phyloP scores from a whole-genome alignment of 2,329 filamentous ascomycete genomes.

The Cryphonectria nitschkei region DNA sequence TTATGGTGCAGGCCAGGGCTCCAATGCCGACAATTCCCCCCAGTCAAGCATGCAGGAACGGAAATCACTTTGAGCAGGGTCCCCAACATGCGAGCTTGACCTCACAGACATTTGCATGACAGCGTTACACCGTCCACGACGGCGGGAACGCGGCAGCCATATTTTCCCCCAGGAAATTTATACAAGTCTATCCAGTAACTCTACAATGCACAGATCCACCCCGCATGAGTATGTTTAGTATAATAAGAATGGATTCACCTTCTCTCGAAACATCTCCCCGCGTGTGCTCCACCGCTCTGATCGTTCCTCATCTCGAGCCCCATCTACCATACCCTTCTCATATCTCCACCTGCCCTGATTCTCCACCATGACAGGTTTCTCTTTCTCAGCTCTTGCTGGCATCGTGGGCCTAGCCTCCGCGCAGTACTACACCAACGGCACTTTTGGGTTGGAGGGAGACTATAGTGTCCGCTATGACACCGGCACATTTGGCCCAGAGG shows the following conservation, averaged over 20 bases:
- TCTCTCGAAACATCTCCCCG: not conserved
- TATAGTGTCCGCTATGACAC: constrained; percentile 12
- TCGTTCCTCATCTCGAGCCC: too few species aligned
- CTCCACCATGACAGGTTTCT: not conserved
- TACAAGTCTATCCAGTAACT: not conserved
- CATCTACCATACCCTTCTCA: not conserved
- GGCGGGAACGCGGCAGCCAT: not conserved
- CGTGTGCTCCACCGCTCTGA: not conserved
- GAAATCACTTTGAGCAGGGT: not conserved
- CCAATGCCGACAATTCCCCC: not conserved
- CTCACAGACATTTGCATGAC: not conserved
- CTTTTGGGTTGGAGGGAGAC: not conserved
- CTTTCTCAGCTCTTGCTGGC: not conserved
- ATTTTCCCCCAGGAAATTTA: not conserved
- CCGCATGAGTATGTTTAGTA: not conserved
- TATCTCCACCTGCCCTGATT: not conserved
- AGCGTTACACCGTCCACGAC: not conserved
- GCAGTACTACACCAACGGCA: constrained; percentile 4
- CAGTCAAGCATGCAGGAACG: constrained; percentile 3
- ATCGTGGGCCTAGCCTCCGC: not conserved
- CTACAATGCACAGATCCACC: not conserved
- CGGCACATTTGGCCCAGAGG: not conserved
- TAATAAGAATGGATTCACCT: not conserved
- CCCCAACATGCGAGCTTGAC: not conserved
- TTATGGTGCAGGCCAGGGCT: not conserved